A percentile compares a stretch with the other conserved stretches of the same genome.
Evolutionary conservation across 2,329 filamentous ascomycete genomes (phyloP).

Genomic region (Fusarium heterosporum): DNA sequence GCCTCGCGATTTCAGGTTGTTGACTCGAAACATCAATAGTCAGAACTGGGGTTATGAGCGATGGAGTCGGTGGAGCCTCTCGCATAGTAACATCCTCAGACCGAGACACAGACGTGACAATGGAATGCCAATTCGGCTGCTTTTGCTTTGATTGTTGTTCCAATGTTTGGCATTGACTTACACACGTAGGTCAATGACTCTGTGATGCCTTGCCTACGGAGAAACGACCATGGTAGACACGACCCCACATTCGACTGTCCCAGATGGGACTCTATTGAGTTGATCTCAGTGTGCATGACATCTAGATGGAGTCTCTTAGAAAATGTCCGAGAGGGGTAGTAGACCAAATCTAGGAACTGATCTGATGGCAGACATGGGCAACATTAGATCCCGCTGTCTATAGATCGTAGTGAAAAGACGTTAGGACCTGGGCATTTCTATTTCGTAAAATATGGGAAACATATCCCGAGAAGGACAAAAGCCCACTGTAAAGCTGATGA

Average conservation of each 20-base stretch:
- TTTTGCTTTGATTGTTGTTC: neutral
- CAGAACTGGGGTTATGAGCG: neutral
- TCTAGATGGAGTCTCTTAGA: slow-evolving; percentile 2
- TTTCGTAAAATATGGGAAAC: slow-evolving; percentile 23
- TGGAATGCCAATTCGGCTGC: neutral
- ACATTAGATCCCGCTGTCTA: neutral
- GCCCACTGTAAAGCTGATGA: neutral
- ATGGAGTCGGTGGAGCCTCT: neutral
- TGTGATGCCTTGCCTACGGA: neutral
- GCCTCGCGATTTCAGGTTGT: neutral
- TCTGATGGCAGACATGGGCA: neutral
- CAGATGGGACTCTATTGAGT: too few relatives aligned
- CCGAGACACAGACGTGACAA: neutral
- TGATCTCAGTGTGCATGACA: neutral
- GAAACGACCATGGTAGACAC: neutral
- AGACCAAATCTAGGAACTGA: neutral
- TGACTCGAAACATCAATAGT: slow-evolving; percentile 13
- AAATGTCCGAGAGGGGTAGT: slow-evolving; percentile 6
- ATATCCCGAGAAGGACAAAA: neutral
- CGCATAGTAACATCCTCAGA: neutral
- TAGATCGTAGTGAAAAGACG: neutral
- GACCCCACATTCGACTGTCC: neutral
- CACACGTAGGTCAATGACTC: neutral
- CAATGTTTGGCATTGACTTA: neutral
- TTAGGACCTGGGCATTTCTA: neutral